These are phyloP conservation scores for Rhinocladiella similis DNA, from an alignment of 2,329 filamentous ascomycete genomes.

Conservation along the genomic window DNA sequence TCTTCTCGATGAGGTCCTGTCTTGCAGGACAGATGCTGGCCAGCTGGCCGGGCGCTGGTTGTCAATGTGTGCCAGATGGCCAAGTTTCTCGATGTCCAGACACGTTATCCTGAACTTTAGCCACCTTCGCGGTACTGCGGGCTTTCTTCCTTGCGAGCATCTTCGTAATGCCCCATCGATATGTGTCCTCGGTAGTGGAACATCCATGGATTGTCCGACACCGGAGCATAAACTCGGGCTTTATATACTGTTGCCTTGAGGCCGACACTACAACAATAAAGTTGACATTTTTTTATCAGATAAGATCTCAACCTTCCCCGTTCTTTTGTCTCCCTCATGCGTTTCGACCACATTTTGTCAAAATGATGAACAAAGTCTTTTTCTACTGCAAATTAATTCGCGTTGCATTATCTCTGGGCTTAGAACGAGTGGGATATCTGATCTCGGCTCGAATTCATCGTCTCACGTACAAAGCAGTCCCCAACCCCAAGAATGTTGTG, in stretches of 20 bases:
- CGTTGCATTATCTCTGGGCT: slow-evolving; percentile 7
- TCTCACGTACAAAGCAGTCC: slow-evolving; percentile 15
- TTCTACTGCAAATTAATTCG: slow-evolving; percentile 12
- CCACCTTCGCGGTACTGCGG: no score
- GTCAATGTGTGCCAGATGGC: no score
- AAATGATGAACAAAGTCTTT: slow-evolving; percentile 9
- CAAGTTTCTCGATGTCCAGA: no score
- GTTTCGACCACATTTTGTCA: background rate
- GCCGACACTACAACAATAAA: background rate
- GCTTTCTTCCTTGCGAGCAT: no score
- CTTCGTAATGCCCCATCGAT: no score
- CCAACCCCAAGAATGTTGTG: slow-evolving; percentile 26
- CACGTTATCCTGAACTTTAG: no score
- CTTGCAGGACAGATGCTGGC: no score
- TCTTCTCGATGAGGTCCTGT: no score
- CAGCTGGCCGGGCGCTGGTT: no score
- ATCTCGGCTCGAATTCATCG: slow-evolving; percentile 18
- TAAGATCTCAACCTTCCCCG: slow-evolving; percentile 13
- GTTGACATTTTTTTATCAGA: slow-evolving; percentile 10
- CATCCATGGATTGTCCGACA: background rate
- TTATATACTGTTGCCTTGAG: background rate
- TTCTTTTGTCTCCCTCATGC: slow-evolving; percentile 2
- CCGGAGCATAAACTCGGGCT: background rate
- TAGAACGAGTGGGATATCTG: background rate
- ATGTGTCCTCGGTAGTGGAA: background rate